Conservation (phyloP, 495 filamentous ascomycete genomes). For the Penicillium steckii region DNA sequence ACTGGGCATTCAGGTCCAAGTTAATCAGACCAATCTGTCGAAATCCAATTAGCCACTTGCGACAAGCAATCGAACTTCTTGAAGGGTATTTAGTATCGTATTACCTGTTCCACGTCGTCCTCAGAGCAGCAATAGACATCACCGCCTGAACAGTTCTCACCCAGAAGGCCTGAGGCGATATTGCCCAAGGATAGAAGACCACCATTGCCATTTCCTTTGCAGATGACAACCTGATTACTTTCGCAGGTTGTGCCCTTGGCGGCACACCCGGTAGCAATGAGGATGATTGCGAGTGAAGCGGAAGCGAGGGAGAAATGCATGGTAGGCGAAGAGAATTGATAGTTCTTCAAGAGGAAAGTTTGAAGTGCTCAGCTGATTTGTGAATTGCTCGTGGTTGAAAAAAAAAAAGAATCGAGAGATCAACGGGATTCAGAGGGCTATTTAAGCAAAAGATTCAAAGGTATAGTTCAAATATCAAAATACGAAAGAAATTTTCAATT, state of each 20-base stretch:
- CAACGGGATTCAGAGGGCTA: too few relatives aligned
- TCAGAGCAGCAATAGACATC: conserved; percentile 13
- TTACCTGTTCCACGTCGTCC: conserved; percentile 10
- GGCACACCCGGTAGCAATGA: not conserved
- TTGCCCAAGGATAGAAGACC: conserved; percentile 11
- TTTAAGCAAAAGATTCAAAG: too few relatives aligned
- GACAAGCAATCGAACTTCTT: too few relatives aligned
- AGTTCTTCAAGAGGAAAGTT: too few relatives aligned
- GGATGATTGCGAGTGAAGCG: too few relatives aligned
- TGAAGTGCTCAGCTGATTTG: too few relatives aligned
- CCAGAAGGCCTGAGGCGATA: conserved; percentile 3
- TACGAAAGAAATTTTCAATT: too few relatives aligned
- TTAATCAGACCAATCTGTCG: conserved; percentile 9
- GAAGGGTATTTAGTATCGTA: not conserved
- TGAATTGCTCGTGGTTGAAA: too few relatives aligned
- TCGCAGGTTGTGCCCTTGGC: not conserved
- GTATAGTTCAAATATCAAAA: too few relatives aligned
- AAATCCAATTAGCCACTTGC: not conserved
- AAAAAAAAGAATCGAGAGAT: too few relatives aligned
- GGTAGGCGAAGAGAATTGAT: too few relatives aligned
- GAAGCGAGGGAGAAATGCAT: too few relatives aligned
- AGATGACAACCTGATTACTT: conserved; percentile 9
- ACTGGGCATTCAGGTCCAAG: conserved; percentile 10
- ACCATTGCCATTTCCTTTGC: conserved; percentile 5
- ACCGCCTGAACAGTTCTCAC: conserved; percentile 6